Conservation (phyloP, 1,284 basidiomycete genomes). For the Melampsora occidentalis region DNA sequence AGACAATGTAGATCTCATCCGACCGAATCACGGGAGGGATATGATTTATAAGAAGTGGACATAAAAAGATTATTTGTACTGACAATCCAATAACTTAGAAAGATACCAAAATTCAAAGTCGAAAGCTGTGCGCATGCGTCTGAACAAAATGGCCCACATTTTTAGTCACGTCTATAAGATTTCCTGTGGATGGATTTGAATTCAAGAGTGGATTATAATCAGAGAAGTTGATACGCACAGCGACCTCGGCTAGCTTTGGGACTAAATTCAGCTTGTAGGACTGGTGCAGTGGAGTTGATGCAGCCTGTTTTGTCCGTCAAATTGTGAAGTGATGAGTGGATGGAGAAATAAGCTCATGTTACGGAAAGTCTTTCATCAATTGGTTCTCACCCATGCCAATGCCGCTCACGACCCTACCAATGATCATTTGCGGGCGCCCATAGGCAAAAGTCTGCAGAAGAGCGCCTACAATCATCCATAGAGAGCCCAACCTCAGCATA, state of each 20-base stretch:
- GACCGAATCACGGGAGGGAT: too few species aligned
- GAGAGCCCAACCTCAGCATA: constrained; percentile 50
- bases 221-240: constrained; percentile 30
- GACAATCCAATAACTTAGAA: constrained; percentile 49
- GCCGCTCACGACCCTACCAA: constrained; percentile 45
- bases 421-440: constrained; percentile 49
- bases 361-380: too few species aligned
- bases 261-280: constrained; percentile 51
- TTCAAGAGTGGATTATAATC: neutral
- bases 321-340: neutral
- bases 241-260: constrained; percentile 51
- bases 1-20: too few species aligned
- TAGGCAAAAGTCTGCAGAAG: constrained; percentile 50
- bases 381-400: constrained; percentile 36
- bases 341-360: neutral
- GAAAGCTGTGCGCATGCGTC: constrained; percentile 52
- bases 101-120: constrained; percentile 52
- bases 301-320: constrained; percentile 47
- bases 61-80: constrained; percentile 26
- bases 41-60: constrained; percentile 40
- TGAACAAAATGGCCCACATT: neutral
- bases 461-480: constrained; percentile 51
- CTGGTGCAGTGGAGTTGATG: constrained; percentile 53
- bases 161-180: too few species aligned
- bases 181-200: neutral